Conservation (phyloP, 2,329 filamentous ascomycete genomes). For the Pseudogymnoascus pannorum region DNA sequence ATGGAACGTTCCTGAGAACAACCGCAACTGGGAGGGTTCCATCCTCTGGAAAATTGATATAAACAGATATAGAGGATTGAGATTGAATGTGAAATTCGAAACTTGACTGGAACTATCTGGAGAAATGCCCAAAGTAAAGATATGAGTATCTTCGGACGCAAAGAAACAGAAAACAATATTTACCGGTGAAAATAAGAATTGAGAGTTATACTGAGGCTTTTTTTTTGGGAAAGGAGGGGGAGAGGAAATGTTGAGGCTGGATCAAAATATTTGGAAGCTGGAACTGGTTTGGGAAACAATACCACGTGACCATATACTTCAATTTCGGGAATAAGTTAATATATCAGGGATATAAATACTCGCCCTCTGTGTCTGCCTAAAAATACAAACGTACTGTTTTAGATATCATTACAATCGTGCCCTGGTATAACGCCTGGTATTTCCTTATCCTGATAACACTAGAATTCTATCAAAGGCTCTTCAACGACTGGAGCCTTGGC, state of each 20-base stretch:
- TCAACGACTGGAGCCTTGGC: slow-evolving; percentile 54
- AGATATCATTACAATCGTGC: slow-evolving; percentile 2
- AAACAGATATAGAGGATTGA: not conserved
- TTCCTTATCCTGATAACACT: slow-evolving; percentile 7
- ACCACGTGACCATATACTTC: not conserved
- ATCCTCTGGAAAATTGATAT: not conserved
- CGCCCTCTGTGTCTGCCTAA: not conserved
- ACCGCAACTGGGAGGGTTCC: not conserved
- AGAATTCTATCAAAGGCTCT: slow-evolving; percentile 76
- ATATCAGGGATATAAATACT: not conserved
- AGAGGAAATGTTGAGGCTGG: not conserved
- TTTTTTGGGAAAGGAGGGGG: not conserved
- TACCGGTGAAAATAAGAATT: not conserved
- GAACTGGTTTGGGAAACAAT: not conserved
- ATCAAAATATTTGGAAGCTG: not conserved
- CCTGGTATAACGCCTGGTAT: slow-evolving; percentile 7
- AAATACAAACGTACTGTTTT: slow-evolving; percentile 5
- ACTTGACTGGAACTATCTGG: not conserved
- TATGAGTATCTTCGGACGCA: not conserved
- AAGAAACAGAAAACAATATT: not conserved
- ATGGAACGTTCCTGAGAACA: not conserved
- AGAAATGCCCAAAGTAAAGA: not conserved
- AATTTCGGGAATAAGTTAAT: not conserved
- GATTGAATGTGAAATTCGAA: not conserved
- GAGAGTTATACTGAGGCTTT: not conserved